A percentile compares a stretch with the other conserved stretches of the same genome.
These are phyloP conservation scores for Serendipita sp. DNA, from an alignment of 768 basidiomycete genomes.

Conservation along the genomic window DNA sequence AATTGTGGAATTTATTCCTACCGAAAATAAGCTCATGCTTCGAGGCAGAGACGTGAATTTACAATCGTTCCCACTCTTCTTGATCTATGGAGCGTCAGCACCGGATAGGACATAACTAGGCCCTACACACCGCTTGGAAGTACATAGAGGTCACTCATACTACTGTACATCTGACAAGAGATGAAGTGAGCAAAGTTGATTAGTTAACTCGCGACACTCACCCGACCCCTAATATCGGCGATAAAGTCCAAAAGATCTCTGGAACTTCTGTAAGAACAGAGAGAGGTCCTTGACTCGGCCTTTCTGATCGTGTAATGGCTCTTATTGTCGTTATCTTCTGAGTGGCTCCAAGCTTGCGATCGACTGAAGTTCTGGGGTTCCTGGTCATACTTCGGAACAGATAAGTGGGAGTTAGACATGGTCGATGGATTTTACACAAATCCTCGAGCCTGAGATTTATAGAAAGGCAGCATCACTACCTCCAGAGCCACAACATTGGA, in stretches of 20 bases:
- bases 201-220: background rate
- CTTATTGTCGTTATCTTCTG: background rate
- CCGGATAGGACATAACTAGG: background rate
- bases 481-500: too few species aligned
- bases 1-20: background rate
- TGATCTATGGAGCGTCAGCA: background rate
- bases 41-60: background rate
- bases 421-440: too few species aligned
- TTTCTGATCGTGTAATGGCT: background rate
- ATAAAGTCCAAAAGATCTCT: constrained; percentile 2
- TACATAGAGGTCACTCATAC: background rate
- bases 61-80: background rate
- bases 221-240: background rate
- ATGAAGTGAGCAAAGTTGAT: background rate
- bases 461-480: too few species aligned
- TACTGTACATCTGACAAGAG: background rate
- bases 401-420: too few species aligned
- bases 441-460: too few species aligned
- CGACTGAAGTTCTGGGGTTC: background rate
- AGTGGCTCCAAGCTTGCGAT: background rate
- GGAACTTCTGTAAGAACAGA: background rate
- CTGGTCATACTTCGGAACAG: background rate
- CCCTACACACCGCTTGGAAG: background rate
- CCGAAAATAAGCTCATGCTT: too few species aligned
- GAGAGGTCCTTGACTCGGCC: background rate